A percentile compares a stretch with the other conserved stretches of the same genome.
Conservation (phyloP, 768 basidiomycete species). For the Lepiota subincarnata region DNA sequence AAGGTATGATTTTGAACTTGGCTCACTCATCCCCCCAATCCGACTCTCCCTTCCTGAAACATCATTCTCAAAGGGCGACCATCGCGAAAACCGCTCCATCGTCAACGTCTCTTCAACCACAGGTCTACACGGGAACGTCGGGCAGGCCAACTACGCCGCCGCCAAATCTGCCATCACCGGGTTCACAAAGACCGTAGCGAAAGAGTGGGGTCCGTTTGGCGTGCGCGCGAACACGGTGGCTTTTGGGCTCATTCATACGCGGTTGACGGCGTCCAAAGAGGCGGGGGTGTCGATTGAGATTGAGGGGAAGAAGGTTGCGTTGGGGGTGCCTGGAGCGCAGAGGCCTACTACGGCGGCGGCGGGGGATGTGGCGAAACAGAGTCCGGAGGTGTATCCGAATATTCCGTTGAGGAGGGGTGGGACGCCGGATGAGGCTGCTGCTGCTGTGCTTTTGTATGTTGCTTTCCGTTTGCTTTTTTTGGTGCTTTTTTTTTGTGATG, state of each 20-base stretch:
- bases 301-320: constrained; percentile 77
- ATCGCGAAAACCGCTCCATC: constrained; percentile 67
- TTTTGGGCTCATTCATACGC: constrained; percentile 72
- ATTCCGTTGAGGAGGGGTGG: constrained; percentile 70
- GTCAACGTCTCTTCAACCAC: constrained; percentile 79
- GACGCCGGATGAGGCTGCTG: constrained; percentile 72
- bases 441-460: constrained; percentile 71
- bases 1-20: constrained; percentile 38
- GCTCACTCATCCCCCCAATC: background rate
- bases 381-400: constrained; percentile 31
- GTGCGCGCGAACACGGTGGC: constrained; percentile 82
- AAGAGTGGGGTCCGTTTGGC: constrained; percentile 83
- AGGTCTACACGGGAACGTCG: constrained; percentile 86
- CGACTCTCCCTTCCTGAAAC: background rate
- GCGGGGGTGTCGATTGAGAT: constrained; percentile 72
- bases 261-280: constrained; percentile 82
- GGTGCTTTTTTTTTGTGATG: constrained; percentile 1
- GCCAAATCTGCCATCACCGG: constrained; percentile 78
- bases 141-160: constrained; percentile 79
- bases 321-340: constrained; percentile 67
- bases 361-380: constrained; percentile 18
- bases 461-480: constrained; percentile 8
- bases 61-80: constrained; percentile 42
- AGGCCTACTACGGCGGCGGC: too few relatives aligned
- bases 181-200: constrained; percentile 80